Percentiles rank a stretch among this genome's conserved stretches.
These are phyloP conservation scores for Pluteus cervinus DNA, from an alignment of 768 basidiomycete genomes.

Conservation along the genomic window DNA sequence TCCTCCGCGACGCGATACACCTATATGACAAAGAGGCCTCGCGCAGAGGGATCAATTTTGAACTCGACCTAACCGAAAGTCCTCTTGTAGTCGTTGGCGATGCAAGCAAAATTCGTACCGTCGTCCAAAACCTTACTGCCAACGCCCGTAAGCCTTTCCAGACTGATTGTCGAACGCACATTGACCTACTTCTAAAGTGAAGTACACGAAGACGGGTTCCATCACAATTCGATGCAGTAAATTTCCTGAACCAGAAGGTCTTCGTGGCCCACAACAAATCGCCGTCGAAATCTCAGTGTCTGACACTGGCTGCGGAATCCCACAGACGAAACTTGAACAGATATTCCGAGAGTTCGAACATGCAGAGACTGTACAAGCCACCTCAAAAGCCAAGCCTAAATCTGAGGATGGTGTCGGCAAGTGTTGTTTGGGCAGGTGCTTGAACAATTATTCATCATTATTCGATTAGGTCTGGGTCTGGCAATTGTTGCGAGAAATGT, in stretches of 20 bases:
- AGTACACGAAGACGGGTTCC: constrained; percentile 59
- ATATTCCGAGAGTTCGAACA: constrained; percentile 81
- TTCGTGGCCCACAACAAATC: constrained; percentile 36
- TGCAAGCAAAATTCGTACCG: constrained; percentile 64
- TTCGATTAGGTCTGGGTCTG: constrained; percentile 53
- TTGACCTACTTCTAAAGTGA: constrained; percentile 39
- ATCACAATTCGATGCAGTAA: constrained; percentile 54
- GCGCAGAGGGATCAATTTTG: constrained; percentile 54
- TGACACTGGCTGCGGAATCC: constrained; percentile 73
- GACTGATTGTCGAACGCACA: neutral
- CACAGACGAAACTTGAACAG: constrained; percentile 56
- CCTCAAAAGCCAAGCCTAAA: constrained; percentile 30
- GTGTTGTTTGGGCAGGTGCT: constrained; percentile 7
- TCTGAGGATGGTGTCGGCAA: constrained; percentile 42
- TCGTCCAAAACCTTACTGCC: constrained; percentile 72
- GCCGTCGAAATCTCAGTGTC: constrained; percentile 66
- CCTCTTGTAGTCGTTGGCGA: constrained; percentile 68
- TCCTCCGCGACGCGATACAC: constrained; percentile 55
- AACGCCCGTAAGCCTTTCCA: constrained; percentile 50
- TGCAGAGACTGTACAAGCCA: constrained; percentile 45
- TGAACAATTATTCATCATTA: neutral
- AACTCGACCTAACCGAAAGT: constrained; percentile 44
- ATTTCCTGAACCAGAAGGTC: constrained; percentile 45
- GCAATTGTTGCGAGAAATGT: constrained; percentile 80
- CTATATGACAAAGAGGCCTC: constrained; percentile 64